Conservation (phyloP, 2,329 filamentous ascomycete genomes). For the Fusarium oxysporum region DNA sequence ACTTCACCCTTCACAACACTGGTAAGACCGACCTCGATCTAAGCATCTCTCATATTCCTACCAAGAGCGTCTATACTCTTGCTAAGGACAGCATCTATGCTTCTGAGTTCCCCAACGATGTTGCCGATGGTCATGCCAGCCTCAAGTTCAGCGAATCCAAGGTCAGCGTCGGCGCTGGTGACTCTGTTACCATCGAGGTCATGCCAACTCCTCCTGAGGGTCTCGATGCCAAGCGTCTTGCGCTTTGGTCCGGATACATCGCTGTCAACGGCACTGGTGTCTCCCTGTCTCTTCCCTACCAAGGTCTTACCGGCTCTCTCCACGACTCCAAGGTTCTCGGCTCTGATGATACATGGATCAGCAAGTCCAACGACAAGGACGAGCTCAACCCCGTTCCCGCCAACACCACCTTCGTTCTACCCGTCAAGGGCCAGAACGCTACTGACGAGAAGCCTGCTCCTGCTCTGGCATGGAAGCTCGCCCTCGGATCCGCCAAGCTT, state of each 20-base stretch:
- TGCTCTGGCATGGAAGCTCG: conserved; percentile 54
- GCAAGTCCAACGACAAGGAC: conserved; percentile 49
- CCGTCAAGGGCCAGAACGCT: conserved; percentile 50
- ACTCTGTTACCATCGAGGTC: conserved; percentile 59
- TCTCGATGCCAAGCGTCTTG: conserved; percentile 51
- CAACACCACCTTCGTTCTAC: conserved; percentile 57
- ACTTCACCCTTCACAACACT: conserved; percentile 68
- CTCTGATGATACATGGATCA: conserved; percentile 43
- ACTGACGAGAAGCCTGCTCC: conserved; percentile 50
- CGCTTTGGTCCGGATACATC: conserved; percentile 58
- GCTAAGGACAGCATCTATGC: conserved; percentile 50
- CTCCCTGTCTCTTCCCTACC: conserved; percentile 55
- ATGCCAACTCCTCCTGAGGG: conserved; percentile 55
- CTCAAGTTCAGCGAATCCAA: conserved; percentile 56
- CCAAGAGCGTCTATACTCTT: conserved; percentile 65
- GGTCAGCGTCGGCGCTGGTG: conserved; percentile 57
- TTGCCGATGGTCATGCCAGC: conserved; percentile 51
- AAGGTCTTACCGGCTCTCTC: conserved; percentile 54
- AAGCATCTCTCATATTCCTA: conserved; percentile 61
- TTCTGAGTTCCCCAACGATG: conserved; percentile 58
- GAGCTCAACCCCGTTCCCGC: conserved; percentile 41
- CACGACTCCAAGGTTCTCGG: conserved; percentile 45
- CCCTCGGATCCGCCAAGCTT: conserved; percentile 59
- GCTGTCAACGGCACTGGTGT: conserved; percentile 54
- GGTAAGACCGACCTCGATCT: conserved; percentile 62